Evolutionary conservation across 2,329 filamentous ascomycete species (phyloP).

Genomic region (Leptodontidium sp.): DNA sequence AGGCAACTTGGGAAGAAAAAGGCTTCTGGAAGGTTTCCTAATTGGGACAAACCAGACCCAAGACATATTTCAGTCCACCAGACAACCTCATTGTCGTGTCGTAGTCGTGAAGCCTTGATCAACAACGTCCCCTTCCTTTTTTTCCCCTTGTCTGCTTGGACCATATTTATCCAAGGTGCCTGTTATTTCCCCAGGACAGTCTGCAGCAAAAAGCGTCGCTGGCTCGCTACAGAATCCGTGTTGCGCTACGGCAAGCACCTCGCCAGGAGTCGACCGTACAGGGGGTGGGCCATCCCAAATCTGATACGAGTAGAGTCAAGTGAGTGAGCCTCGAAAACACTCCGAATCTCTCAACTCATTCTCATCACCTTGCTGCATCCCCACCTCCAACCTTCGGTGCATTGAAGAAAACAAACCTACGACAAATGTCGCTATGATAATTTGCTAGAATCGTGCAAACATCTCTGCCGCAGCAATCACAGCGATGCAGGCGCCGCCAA

Average conservation of each 20-base stretch:
- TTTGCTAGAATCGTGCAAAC: constrained; percentile 28
- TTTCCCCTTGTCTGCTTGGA: constrained; percentile 12
- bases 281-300: constrained; percentile 15
- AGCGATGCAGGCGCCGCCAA: constrained; percentile 60
- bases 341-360: constrained; percentile 11
- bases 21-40: neutral
- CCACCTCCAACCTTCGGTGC: neutral
- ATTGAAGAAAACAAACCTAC: neutral
- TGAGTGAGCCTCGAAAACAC: constrained; percentile 17
- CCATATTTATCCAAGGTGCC: constrained; percentile 19
- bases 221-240: constrained; percentile 6
- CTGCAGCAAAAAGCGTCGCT: constrained; percentile 7
- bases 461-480: constrained; percentile 22
- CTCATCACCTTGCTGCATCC: constrained; percentile 14
- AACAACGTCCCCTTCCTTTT: constrained; percentile 3
- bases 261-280: constrained; percentile 10
- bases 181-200: constrained; percentile 16
- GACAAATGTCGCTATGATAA: constrained; percentile 27
- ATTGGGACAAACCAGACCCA: neutral
- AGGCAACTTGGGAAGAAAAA: neutral
- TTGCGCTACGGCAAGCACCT: constrained; percentile 19
- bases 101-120: neutral
- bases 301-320: constrained; percentile 26
- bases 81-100: neutral
- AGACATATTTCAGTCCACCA: neutral